A percentile compares a stretch with the other conserved stretches of the same genome.
Conservation (phyloP, 768 basidiomycete genomes). For the Xerocomus brunneocitrinus region DNA sequence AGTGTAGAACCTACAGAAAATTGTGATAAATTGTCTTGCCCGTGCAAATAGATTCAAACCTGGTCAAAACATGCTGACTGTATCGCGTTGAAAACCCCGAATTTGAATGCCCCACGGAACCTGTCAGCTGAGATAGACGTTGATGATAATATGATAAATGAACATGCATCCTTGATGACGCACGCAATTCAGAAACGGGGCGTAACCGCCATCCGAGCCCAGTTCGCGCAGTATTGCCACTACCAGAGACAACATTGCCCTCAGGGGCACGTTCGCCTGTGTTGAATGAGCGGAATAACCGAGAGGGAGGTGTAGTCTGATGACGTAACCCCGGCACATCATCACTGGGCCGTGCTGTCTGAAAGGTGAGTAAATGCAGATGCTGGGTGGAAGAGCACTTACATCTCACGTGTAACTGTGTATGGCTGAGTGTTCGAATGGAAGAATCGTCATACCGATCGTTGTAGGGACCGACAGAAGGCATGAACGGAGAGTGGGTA, state of each 20-base stretch:
- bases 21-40: neutral
- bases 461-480: neutral
- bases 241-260: neutral
- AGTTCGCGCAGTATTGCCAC: conserved; percentile 30
- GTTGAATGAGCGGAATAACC: neutral
- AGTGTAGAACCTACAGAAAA: conserved; percentile 47
- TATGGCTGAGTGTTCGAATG: neutral
- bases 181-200: conserved; percentile 72
- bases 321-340: neutral
- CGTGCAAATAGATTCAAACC: conserved; percentile 35
- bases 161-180: conserved; percentile 13
- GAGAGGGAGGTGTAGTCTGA: neutral
- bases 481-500: neutral
- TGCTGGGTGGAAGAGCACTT: neutral
- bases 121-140: conserved; percentile 57
- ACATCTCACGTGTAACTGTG: neutral
- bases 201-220: conserved; percentile 49
- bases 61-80: conserved; percentile 80
- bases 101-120: conserved; percentile 79
- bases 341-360: conserved; percentile 4
- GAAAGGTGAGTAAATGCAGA: neutral
- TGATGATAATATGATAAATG: conserved; percentile 4
- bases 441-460: neutral
- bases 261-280: neutral
- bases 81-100: conserved; percentile 86